Evolutionary conservation across 2,329 filamentous ascomycete species (phyloP).

Genomic region (Delphinella strobiligena): DNA sequence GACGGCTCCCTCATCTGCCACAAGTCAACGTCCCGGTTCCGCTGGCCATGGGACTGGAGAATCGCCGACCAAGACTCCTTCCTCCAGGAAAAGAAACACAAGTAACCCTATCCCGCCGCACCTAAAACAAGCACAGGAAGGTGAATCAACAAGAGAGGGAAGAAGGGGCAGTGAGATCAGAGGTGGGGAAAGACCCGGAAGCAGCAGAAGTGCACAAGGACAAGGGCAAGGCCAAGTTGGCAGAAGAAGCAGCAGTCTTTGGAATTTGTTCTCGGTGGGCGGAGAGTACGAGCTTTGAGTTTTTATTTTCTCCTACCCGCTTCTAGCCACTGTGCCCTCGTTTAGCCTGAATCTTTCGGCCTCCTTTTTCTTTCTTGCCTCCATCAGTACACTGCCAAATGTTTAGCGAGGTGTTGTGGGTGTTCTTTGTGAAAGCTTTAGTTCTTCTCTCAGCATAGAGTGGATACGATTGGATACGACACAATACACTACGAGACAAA

Average conservation of each 20-base stretch:
- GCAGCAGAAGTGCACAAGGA: neutral
- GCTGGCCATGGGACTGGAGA: too few relatives aligned
- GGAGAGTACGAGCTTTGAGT: constrained; percentile 8
- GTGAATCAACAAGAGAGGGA: neutral
- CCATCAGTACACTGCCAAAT: neutral
- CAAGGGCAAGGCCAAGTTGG: neutral
- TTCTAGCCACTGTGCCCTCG: neutral
- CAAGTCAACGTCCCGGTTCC: too few relatives aligned
- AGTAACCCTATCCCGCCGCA: too few relatives aligned
- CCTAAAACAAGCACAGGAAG: too few relatives aligned
- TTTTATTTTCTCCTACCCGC: neutral
- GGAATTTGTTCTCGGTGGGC: constrained; percentile 6
- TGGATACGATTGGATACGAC: too few relatives aligned
- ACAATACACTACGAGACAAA: too few relatives aligned
- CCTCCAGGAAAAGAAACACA: neutral
- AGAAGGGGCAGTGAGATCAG: neutral
- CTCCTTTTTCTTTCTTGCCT: too few relatives aligned
- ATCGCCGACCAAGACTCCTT: neutral
- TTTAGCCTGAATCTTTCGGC: neutral
- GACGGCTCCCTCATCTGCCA: too few relatives aligned
- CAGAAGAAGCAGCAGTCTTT: constrained; percentile 1
- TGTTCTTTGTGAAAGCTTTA: neutral
- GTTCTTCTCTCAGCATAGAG: too few relatives aligned
- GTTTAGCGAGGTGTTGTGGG: neutral
- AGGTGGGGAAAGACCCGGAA: neutral